These are phyloP conservation scores for Tillandsia fasciculata DNA, from an alignment of 176 grass and related monocot species.

Conservation along the genomic window DNA sequence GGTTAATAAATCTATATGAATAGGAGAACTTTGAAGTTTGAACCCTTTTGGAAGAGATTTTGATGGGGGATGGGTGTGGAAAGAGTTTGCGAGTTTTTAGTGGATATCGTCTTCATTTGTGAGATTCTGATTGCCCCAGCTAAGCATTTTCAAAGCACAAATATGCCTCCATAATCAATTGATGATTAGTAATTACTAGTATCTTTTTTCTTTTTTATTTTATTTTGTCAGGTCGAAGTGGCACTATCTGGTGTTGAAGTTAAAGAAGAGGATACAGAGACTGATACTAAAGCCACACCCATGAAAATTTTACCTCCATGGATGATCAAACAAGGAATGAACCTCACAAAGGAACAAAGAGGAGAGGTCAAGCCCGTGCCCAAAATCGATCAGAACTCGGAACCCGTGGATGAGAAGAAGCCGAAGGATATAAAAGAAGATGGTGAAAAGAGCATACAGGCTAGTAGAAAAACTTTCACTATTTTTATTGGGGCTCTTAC, in stretches of 20 bases:
- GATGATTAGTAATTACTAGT: neutral
- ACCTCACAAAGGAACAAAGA: constrained; percentile 92
- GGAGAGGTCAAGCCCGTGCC: constrained; percentile 38
- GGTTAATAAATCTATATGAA: no score
- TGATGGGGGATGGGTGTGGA: no score
- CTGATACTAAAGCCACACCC: constrained; percentile 35
- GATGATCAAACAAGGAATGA: constrained; percentile 98
- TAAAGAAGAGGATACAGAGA: constrained; percentile 56
- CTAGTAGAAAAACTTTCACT: constrained; percentile 21
- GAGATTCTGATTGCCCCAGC: neutral
- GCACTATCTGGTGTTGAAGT: constrained; percentile 41
- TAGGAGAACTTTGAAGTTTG: no score
- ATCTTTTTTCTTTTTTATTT: constrained; percentile 2
- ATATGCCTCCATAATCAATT: neutral
- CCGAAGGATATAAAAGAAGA: constrained; percentile 47
- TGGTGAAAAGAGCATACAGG: constrained; percentile 59
- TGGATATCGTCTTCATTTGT: no score
- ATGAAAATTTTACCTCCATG: constrained; percentile 82
- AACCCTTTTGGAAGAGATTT: no score
- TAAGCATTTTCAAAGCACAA: neutral
- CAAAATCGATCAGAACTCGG: constrained; percentile 30
- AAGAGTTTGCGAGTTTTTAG: no score
- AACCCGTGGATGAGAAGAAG: constrained; percentile 57
- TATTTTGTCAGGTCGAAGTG: constrained; percentile 65
- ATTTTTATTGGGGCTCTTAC: neutral